Evolutionary conservation across 805 yeast species (phyloP), one percentile per base, ranked within the genome.

Genomic region (Sungouiella thailandica): DNA sequence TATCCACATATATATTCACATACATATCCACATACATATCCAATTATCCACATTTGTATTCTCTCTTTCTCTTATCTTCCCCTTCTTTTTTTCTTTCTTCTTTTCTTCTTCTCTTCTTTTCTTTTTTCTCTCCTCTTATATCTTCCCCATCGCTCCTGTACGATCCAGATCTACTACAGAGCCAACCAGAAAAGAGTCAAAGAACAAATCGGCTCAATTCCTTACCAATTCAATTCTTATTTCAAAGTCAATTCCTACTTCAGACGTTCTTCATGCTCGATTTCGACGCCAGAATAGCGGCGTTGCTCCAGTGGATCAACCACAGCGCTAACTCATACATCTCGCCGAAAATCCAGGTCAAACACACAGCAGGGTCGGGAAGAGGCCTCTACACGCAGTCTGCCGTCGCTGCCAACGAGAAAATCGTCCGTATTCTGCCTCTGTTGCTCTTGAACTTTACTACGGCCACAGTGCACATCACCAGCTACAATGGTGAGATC

Each of bases 391-490:
- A 70, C 45, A 70, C 81, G 14, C 36, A 14, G 3, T 50, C 51
- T 0, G 31, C 37, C 2, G 48, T 86, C n/a, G 43, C 39, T 4
- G 43, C 49, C 9, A 58, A 68, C 30, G 75, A 74, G 34, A 52
- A 55, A 11, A 47, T 85, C 12, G 62, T 83, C 5, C 65, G 68
- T 28, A 73, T 85, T 12, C 80, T 86, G 1, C 74, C 69, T 16
- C 57, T 72, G 0, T 74, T 65, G 44, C 69, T 83, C 40, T 47
- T 85, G 27, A 85, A 83, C 51, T 71, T 63, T 47, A 58, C 74
- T 23, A 69, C 83, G 0, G 71, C 74, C 4, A 43, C 62, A 24
- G 51, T 55, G 19, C 70, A 65, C 42, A 56, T 66, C 2, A 40
- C 76, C 7, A 57, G 58, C 11, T 74, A 73, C 50, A 60, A 76